Percentiles rank a stretch among this genome's conserved stretches.
Conservation (phyloP, 2,329 filamentous ascomycete species). For the Trichoderma guizhouense region DNA sequence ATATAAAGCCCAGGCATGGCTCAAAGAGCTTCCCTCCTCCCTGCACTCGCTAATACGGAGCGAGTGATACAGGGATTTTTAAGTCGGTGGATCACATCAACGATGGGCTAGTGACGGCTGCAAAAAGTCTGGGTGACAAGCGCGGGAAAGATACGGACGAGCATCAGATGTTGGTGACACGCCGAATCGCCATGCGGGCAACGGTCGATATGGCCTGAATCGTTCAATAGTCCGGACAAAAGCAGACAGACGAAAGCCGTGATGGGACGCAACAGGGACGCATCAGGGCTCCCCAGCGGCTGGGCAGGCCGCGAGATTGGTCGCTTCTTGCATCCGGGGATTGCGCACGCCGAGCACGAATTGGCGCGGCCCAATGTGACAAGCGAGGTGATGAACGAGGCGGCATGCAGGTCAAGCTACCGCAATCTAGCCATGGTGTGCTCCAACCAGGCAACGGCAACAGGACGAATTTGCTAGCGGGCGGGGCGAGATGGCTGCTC, state of each 20-base stretch:
- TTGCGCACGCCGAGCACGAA: conserved; percentile 20
- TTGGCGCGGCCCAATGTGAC: conserved; percentile 21
- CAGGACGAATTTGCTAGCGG: not conserved
- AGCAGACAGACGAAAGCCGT: not conserved
- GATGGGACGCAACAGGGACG: conserved; percentile 5
- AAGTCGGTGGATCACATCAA: conserved; percentile 12
- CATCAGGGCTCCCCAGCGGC: conserved; percentile 35
- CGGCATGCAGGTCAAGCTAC: conserved; percentile 26
- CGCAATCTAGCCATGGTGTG: not conserved
- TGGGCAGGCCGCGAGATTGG: conserved; percentile 52
- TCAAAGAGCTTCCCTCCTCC: conserved; percentile 1
- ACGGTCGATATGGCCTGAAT: conserved; percentile 2
- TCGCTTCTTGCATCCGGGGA: conserved; percentile 27
- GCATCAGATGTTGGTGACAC: conserved; percentile 22
- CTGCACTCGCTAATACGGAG: conserved; percentile 5
- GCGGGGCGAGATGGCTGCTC: conserved; percentile 1
- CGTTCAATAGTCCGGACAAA: conserved; percentile 24
- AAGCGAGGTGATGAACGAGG: conserved; percentile 21
- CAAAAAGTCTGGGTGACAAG: not conserved
- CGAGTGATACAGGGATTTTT: conserved; percentile 11
- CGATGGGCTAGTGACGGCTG: not conserved
- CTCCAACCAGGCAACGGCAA: not conserved
- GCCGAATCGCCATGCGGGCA: conserved; percentile 32
- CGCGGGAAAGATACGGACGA: not conserved
- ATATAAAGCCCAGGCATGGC: conserved; percentile 16